phyloP scores from a whole-genome alignment of 2,329 filamentous ascomycete genomes.

The Colletotrichum abscissum region DNA sequence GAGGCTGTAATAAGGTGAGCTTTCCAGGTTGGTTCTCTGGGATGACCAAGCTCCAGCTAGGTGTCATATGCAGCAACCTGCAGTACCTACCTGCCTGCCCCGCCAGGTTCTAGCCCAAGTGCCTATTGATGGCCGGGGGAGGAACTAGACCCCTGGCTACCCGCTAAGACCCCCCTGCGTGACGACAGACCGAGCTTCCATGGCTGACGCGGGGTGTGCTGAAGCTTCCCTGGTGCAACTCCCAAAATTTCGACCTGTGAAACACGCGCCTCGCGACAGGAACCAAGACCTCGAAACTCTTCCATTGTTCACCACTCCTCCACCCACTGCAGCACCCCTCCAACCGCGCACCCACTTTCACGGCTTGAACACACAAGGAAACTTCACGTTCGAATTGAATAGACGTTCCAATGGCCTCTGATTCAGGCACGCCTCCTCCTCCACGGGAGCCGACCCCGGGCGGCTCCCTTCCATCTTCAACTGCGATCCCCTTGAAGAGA shows the following conservation, averaged over 20 bases:
- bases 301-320: background rate
- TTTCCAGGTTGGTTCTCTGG: background rate
- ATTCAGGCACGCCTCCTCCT: slow-evolving; percentile 51
- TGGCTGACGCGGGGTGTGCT: slow-evolving; percentile 21
- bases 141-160: slow-evolving; percentile 18
- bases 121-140: background rate
- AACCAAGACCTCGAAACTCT: background rate
- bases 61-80: background rate
- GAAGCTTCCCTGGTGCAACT: slow-evolving; percentile 19
- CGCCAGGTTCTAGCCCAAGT: background rate
- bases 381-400: background rate
- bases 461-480: slow-evolving; percentile 49
- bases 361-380: slow-evolving; percentile 22
- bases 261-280: slow-evolving; percentile 19
- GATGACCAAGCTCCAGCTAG: background rate
- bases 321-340: background rate
- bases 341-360: background rate
- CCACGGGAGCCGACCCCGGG: slow-evolving; percentile 55
- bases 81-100: slow-evolving; percentile 6
- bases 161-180: slow-evolving; percentile 12
- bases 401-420: slow-evolving; percentile 46
- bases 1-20: background rate
- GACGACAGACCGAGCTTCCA: slow-evolving; percentile 6
- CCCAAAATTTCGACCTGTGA: slow-evolving; percentile 20
- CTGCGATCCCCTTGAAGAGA: slow-evolving; percentile 72